These are phyloP conservation scores for Penicillium sp. DNA, from an alignment of 2,329 filamentous ascomycete genomes.

Conservation along the genomic window DNA sequence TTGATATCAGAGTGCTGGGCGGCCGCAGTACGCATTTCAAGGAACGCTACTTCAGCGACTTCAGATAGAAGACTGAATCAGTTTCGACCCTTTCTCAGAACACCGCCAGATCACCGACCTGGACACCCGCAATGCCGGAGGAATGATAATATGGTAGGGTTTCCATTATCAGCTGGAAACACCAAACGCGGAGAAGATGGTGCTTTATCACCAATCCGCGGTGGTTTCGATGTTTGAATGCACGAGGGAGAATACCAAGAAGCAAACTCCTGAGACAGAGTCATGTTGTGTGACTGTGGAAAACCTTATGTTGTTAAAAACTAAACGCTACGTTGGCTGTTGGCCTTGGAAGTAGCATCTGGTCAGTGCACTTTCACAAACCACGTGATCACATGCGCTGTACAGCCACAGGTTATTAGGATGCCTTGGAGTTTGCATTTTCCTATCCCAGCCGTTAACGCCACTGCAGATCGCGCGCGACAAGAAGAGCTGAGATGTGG, in stretches of 20 bases:
- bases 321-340: not conserved
- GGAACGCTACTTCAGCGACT: slow-evolving; percentile 7
- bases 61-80: not conserved
- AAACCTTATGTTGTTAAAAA: not conserved
- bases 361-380: not conserved
- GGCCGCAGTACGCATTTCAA: slow-evolving; percentile 6
- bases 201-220: not conserved
- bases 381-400: not conserved
- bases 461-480: not conserved
- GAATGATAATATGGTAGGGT: slow-evolving; percentile 9
- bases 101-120: not conserved
- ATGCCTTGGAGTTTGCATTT: not conserved
- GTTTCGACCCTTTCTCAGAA: not conserved
- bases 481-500: not conserved
- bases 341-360: not conserved
- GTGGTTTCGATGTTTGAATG: not conserved
- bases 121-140: slow-evolving; percentile 12
- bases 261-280: not conserved
- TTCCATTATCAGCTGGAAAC: not conserved
- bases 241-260: slow-evolving; percentile 1
- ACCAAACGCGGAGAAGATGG: not conserved
- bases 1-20: slow-evolving; percentile 7
- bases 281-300: slow-evolving; percentile 1
- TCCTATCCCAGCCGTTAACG: not conserved
- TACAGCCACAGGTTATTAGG: not conserved